A percentile compares a stretch with the other conserved stretches of the same genome.
Conservation (phyloP, 139 green algal species). For the Micractinium conductrix region DNA sequence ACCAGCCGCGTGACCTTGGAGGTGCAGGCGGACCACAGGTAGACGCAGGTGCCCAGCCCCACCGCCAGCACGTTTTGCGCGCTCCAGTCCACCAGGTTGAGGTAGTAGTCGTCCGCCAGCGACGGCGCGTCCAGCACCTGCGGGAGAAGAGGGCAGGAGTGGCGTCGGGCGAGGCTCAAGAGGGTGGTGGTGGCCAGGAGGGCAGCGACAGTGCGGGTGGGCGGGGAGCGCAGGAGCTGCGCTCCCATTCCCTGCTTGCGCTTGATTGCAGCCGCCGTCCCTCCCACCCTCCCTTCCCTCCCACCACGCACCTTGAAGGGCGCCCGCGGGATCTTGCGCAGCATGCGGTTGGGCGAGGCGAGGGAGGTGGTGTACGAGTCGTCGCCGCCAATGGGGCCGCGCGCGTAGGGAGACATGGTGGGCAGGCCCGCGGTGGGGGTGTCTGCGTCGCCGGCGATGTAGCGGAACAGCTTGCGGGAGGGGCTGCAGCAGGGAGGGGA, state of each 20-base stretch:
- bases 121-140: conserved; percentile 85
- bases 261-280: background rate
- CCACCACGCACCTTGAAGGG: conserved; percentile 88
- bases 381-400: conserved; percentile 69
- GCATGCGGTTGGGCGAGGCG: conserved; percentile 52
- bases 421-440: conserved; percentile 63
- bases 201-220: background rate
- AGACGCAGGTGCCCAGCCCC: conserved; percentile 91
- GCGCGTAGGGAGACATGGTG: conserved; percentile 73
- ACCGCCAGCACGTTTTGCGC: conserved; percentile 93
- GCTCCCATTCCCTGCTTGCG: background rate
- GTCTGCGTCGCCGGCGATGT: conserved; percentile 71
- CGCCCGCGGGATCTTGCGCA: conserved; percentile 87
- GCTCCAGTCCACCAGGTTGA: conserved; percentile 99
- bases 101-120: conserved; percentile 97
- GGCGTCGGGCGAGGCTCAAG: background rate
- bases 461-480: conserved; percentile 79
- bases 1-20: conserved; percentile 74
- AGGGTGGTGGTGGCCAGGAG: background rate
- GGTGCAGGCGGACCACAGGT: conserved; percentile 95
- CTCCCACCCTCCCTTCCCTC: background rate
- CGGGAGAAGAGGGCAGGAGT: background rate
- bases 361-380: conserved; percentile 30
- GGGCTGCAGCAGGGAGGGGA: conserved; percentile 36
- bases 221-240: background rate